Evolutionary conservation across 192 early-diverging fungal genomes (phyloP).

Genomic region (Coemansia sp.): DNA sequence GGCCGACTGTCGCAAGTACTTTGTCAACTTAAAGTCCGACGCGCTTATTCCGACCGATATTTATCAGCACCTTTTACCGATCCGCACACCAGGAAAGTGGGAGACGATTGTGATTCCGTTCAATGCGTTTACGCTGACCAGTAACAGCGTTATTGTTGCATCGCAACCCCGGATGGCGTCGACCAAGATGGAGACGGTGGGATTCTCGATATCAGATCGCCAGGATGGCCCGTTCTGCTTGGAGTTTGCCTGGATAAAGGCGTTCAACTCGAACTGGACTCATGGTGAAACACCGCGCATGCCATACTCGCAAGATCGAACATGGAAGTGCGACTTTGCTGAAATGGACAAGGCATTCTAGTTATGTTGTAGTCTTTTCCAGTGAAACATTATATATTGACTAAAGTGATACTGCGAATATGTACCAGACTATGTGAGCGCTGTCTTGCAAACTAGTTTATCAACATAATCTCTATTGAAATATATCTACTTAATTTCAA

Average conservation of each 20-base stretch:
- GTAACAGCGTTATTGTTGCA: conserved; percentile 82
- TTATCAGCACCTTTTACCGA: conserved; percentile 91
- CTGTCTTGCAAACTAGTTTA: too few relatives aligned
- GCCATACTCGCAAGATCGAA: conserved; percentile 26
- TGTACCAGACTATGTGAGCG: too few relatives aligned
- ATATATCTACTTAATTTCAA: too few relatives aligned
- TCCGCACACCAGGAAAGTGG: conserved; percentile 87
- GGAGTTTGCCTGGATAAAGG: conserved; percentile 90
- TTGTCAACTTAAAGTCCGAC: conserved; percentile 92
- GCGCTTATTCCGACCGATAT: conserved; percentile 79
- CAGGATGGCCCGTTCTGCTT: conserved; percentile 81
- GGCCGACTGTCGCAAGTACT: conserved; percentile 81
- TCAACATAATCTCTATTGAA: too few relatives aligned
- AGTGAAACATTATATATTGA: background rate
- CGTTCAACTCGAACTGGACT: conserved; percentile 77
- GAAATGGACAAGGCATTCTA: conserved; percentile 25
- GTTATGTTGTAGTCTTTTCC: conserved; percentile 3
- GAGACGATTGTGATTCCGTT: conserved; percentile 92
- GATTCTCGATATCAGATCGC: conserved; percentile 80
- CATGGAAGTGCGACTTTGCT: conserved; percentile 44
- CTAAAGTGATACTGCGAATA: background rate
- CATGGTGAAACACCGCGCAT: conserved; percentile 71
- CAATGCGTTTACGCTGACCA: conserved; percentile 88
- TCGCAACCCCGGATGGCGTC: conserved; percentile 85
- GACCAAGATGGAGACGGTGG: conserved; percentile 83